Evolutionary conservation across 2,329 filamentous ascomycete genomes (phyloP).

Genomic region (Myriangium duriaei): DNA sequence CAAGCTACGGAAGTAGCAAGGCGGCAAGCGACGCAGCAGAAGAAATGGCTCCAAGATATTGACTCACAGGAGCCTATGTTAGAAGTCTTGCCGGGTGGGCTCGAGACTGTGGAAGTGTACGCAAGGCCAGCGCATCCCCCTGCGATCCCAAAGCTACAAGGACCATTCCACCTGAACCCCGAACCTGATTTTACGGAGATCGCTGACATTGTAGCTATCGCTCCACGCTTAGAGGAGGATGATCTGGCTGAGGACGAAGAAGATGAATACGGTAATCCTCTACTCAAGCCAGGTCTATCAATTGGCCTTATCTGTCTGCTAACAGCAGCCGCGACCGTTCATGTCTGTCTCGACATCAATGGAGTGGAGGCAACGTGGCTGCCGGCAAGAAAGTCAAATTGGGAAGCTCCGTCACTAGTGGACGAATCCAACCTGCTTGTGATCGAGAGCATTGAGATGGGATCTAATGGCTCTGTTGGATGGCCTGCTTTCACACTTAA

Average conservation of each 20-base stretch:
- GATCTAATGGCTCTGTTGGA: constrained; percentile 5
- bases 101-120: constrained; percentile 40
- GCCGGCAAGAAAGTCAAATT: constrained; percentile 27
- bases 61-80: constrained; percentile 41
- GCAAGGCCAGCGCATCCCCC: constrained; percentile 41
- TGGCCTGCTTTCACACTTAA: constrained; percentile 16
- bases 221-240: constrained; percentile 39
- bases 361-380: constrained; percentile 53
- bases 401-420: constrained; percentile 1
- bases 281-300: constrained; percentile 37
- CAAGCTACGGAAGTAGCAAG: constrained; percentile 33
- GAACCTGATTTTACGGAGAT: constrained; percentile 43
- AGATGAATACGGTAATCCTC: constrained; percentile 30
- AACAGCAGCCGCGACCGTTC: constrained; percentile 42
- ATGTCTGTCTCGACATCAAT: constrained; percentile 48
- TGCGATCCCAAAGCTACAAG: constrained; percentile 48
- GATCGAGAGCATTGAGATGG: constrained; percentile 3
- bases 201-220: constrained; percentile 47
- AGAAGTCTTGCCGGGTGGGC: constrained; percentile 18
- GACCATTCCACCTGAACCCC: constrained; percentile 44
- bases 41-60: constrained; percentile 46
- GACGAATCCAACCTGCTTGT: constrained; percentile 8
- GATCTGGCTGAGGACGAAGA: constrained; percentile 42
- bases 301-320: constrained; percentile 46
- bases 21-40: constrained; percentile 39